Conservation (phyloP, 192 early-diverging fungal genomes). For the Coemansia sp. region DNA sequence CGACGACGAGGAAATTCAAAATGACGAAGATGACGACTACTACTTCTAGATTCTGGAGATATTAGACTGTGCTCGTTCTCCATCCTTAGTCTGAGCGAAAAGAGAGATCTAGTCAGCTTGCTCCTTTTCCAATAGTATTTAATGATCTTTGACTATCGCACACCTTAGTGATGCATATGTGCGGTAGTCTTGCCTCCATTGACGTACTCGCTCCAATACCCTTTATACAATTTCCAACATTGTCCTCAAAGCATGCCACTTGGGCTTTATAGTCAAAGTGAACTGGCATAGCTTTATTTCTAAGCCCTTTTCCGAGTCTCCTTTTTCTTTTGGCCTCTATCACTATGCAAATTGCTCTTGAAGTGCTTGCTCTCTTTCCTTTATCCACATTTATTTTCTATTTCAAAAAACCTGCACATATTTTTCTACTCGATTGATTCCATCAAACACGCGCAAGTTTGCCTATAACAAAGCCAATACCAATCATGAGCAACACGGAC, state of each 20-base stretch:
- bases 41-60: conserved; percentile 8
- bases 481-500: conserved; percentile 7
- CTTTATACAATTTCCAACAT: background rate
- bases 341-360: background rate
- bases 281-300: background rate
- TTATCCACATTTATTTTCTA: conserved; percentile 4
- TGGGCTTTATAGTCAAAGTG: background rate
- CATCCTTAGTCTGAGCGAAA: background rate
- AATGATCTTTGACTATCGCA: background rate
- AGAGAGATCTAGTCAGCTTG: background rate
- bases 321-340: background rate
- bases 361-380: background rate
- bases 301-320: background rate
- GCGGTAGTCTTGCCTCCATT: background rate
- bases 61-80: background rate
- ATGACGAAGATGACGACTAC: conserved; percentile 19
- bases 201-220: background rate
- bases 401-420: conserved; percentile 1
- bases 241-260: background rate
- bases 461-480: background rate
- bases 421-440: background rate
- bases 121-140: background rate
- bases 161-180: background rate
- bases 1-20: conserved; percentile 22
- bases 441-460: background rate